Evolutionary conservation across 257 asterid genomes (phyloP), one percentile per base, ranked within the genome.

Genomic region (Eucommia ulmoides): DNA sequence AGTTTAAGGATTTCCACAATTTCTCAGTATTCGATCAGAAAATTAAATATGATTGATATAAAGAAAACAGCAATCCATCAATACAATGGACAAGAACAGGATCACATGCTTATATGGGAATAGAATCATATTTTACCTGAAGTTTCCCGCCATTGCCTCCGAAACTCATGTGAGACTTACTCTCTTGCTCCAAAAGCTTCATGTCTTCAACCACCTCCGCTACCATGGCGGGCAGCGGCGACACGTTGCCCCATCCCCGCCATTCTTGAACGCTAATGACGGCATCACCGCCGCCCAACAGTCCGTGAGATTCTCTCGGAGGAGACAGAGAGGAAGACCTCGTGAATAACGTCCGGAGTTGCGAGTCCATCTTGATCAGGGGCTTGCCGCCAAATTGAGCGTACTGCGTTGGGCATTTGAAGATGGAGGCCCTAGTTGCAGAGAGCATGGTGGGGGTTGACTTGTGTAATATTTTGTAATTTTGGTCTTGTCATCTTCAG

Each of bases 171-270:
- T 55, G 60, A 23, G 80, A 60, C 56, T 76, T 68, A 48, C 56
- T 55, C 26, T 79, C 74, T 50, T 70, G 60, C 51, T 81, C 85
- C 78, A 91, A 57, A 50, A 83, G 80, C 73, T 75, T 91, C 75
- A 91, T 72, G 48, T 86, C 95, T 11, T 60, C 67, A 54, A 91
- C 76, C 49, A 86, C 82, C 74, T 77, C 77, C 51, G 65, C 59
- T 55, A 91, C 94, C 94, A 81, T 74, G 3, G 77, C 61, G 8
- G 99, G 99, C 15, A 91, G 75, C 46, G 95, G 76, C 19, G 95
- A 86, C 16, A 45, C 53, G 41, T 80, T 61, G 16, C 96, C 98
- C 96, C 96, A 91, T 29, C 76, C 76, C 76, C 76, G 87, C 99
- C 99, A 91, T 77, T 91, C 99, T 69, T 75, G 64, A 1, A 75